These are phyloP conservation scores for Orbilia quercus DNA, from an alignment of 2,329 filamentous ascomycete genomes.

Conservation along the genomic window DNA sequence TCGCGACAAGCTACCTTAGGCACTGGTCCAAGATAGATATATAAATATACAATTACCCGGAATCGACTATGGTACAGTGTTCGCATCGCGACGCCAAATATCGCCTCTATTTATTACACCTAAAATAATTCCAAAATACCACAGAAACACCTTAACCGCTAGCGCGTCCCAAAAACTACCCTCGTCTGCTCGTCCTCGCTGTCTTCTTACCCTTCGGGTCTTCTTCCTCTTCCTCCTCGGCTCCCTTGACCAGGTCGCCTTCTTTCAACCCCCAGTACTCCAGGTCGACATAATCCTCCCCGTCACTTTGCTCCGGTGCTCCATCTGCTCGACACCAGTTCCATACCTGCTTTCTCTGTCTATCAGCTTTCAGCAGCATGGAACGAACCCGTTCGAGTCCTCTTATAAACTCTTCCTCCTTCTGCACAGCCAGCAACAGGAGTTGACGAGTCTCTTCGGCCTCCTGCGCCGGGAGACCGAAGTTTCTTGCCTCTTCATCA, in stretches of 20 bases:
- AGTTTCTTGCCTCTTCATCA: constrained; percentile 73
- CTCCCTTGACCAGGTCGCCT: constrained; percentile 78
- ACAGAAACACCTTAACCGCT: not conserved
- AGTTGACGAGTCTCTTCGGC: constrained; percentile 81
- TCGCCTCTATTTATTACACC: not conserved
- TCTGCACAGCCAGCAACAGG: constrained; percentile 81
- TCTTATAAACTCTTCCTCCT: constrained; percentile 84
- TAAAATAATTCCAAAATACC: constrained; percentile 14
- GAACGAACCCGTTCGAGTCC: constrained; percentile 75
- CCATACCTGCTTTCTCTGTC: constrained; percentile 76
- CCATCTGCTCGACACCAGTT: constrained; percentile 76
- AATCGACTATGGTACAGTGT: not conserved
- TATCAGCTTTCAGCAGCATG: constrained; percentile 77
- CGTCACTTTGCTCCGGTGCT: constrained; percentile 80
- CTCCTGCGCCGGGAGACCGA: constrained; percentile 77
- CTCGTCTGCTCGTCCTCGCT: constrained; percentile 44
- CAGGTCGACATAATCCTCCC: constrained; percentile 88
- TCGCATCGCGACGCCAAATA: constrained; percentile 14
- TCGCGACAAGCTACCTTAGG: too few species aligned
- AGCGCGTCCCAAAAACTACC: not conserved
- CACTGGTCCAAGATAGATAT: too few species aligned
- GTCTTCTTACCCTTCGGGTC: constrained; percentile 49
- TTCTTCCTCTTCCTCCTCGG: constrained; percentile 72
- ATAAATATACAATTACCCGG: not conserved
- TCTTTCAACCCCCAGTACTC: constrained; percentile 81